phyloP scores from a whole-genome alignment of 2,329 filamentous ascomycete species.

The Paecilomyces variotii region DNA sequence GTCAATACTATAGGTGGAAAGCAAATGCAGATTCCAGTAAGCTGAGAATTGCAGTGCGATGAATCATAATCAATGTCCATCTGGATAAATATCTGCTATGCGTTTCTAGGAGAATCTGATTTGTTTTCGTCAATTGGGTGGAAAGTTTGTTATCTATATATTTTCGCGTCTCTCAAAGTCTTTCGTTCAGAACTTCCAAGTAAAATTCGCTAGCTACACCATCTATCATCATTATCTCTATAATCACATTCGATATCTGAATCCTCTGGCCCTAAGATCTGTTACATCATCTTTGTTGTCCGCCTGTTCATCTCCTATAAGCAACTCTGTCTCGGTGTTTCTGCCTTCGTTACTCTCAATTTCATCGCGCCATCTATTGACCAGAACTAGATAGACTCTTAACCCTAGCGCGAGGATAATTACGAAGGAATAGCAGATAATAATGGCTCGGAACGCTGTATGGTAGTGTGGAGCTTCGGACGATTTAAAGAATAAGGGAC shows the following conservation, averaged over 20 bases:
- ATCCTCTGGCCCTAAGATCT: not conserved
- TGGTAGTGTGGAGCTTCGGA: constrained; percentile 45
- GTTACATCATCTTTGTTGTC: not conserved
- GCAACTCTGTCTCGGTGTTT: not conserved
- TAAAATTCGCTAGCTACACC: no score
- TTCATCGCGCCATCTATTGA: not conserved
- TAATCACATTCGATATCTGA: not conserved
- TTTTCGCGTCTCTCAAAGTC: not conserved
- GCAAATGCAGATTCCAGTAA: no score
- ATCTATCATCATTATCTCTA: not conserved
- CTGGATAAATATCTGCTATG: no score
- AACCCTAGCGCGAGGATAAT: constrained; percentile 34
- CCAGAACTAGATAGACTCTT: not conserved
- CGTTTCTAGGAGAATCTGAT: no score
- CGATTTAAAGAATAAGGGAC: constrained; percentile 48
- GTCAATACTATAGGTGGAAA: no score
- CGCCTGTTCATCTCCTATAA: not conserved
- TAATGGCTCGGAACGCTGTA: constrained; percentile 49
- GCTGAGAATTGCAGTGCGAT: no score
- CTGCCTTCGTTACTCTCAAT: not conserved
- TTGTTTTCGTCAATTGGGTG: no score
- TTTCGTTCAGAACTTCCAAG: no score
- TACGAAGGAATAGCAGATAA: constrained; percentile 49
- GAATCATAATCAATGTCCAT: no score
- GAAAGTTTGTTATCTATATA: not conserved